These are phyloP conservation scores for Castanospermum australe DNA, from an alignment of 306 rosid genomes.

Conservation along the genomic window DNA sequence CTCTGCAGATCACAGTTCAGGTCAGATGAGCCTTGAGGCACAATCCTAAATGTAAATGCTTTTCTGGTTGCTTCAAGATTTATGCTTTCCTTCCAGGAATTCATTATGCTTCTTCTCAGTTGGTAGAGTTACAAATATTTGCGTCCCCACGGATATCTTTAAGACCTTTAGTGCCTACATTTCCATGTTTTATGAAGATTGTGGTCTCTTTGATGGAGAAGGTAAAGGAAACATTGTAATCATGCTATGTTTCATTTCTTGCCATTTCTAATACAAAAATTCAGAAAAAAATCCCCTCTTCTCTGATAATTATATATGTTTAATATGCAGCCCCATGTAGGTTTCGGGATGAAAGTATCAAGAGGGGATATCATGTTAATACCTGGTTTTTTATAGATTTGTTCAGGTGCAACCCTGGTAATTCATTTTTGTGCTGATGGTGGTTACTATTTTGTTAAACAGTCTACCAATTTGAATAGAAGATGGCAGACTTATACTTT, in stretches of 20 bases:
- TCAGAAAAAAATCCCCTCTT: constrained; percentile 4
- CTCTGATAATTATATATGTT: constrained; percentile 5
- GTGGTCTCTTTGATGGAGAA: constrained; percentile 82
- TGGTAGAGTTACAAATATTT: constrained; percentile 83
- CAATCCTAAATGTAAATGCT: constrained; percentile 8
- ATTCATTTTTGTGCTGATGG: constrained; percentile 17
- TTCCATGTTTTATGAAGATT: constrained; percentile 84
- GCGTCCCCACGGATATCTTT: constrained; percentile 61
- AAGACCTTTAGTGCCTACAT: constrained; percentile 89
- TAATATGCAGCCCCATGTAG: constrained; percentile 76
- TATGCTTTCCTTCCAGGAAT: constrained; percentile 29
- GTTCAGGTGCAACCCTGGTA: constrained; percentile 74
- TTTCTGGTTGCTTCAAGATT: neutral
- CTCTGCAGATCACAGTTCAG: constrained; percentile 66
- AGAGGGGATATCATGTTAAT: constrained; percentile 94
- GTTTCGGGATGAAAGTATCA: constrained; percentile 74
- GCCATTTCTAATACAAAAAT: neutral
- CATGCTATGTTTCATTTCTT: neutral
- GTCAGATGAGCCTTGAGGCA: constrained; percentile 45
- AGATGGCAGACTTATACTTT: neutral
- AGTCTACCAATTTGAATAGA: constrained; percentile 2
- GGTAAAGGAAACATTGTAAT: constrained; percentile 41
- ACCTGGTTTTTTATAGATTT: constrained; percentile 78
- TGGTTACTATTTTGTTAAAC: neutral
- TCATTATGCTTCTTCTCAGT: constrained; percentile 55